These are phyloP conservation scores for Phytopythium delawarense DNA, from an alignment of 352 stramenopile species.

Conservation along the genomic window DNA sequence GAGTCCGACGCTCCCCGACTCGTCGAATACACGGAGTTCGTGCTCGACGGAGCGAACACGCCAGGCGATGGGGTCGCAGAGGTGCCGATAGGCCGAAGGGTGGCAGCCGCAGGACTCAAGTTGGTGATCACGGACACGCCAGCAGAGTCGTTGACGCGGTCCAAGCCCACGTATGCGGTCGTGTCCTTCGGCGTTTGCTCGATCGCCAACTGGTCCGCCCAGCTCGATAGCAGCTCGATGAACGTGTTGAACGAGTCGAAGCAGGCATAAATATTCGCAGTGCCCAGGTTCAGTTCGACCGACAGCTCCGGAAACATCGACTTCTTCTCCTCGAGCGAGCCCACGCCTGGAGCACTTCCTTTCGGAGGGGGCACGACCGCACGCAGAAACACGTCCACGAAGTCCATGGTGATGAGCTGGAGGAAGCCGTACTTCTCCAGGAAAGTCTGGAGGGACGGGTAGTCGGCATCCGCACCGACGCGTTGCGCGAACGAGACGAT, in stretches of 20 bases:
- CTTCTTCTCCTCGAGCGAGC: constrained; percentile 28
- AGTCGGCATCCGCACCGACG: constrained; percentile 24
- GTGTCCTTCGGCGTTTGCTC: constrained; percentile 64
- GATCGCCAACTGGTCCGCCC: constrained; percentile 65
- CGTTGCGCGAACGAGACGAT: constrained; percentile 12
- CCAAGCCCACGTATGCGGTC: constrained; percentile 74
- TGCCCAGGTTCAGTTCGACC: constrained; percentile 78
- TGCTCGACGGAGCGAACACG: background rate
- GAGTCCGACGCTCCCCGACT: background rate
- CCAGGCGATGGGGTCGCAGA: background rate
- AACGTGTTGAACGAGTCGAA: constrained; percentile 89
- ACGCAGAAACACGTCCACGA: constrained; percentile 80
- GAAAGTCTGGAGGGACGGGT: constrained; percentile 74
- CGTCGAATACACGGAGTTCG: background rate
- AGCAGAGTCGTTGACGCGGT: constrained; percentile 47
- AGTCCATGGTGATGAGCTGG: constrained; percentile 82
- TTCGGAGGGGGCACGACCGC: constrained; percentile 43
- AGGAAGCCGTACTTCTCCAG: constrained; percentile 81
- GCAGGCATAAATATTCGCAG: constrained; percentile 85
- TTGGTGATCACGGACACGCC: constrained; percentile 79
- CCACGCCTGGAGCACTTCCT: constrained; percentile 4
- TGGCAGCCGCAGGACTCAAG: constrained; percentile 29
- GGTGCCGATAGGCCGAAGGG: constrained; percentile 18
- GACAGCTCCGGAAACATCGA: constrained; percentile 61
- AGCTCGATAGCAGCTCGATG: constrained; percentile 63